A percentile compares a stretch with the other conserved stretches of the same genome.
phyloP scores from a whole-genome alignment of 1,284 basidiomycete genomes.

The Trichosporon sp. region DNA sequence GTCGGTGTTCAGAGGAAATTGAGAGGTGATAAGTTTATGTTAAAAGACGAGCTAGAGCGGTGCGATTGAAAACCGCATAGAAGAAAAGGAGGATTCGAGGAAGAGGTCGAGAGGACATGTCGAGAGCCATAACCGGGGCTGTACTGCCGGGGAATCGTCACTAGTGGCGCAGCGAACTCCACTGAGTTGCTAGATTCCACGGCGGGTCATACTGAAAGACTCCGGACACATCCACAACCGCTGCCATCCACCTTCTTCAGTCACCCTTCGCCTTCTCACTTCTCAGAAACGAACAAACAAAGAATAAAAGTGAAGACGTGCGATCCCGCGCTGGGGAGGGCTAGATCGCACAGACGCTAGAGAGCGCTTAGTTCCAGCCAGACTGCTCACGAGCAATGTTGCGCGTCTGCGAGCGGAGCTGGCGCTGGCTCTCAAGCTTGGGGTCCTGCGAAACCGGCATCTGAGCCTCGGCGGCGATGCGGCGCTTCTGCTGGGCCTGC shows the following conservation, averaged over 20 bases:
- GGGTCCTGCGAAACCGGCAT: slow-evolving; percentile 14
- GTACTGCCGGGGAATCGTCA: slow-evolving; percentile 14
- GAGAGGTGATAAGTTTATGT: background rate
- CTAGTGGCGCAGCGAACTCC: slow-evolving; percentile 21
- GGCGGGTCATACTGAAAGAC: slow-evolving; percentile 19
- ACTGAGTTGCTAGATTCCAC: slow-evolving; percentile 15
- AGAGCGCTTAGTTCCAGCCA: slow-evolving; percentile 15
- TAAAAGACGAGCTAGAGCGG: slow-evolving; percentile 1
- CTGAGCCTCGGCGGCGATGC: slow-evolving; percentile 11
- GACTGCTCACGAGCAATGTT: slow-evolving; percentile 29
- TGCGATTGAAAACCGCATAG: slow-evolving; percentile 5
- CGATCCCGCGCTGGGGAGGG: background rate
- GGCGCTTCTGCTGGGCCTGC: slow-evolving; percentile 18
- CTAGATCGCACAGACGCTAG: background rate
- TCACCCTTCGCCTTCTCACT: slow-evolving; percentile 6
- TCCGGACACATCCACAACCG: slow-evolving; percentile 23
- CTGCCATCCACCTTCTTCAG: slow-evolving; percentile 19
- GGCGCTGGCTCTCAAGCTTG: slow-evolving; percentile 34
- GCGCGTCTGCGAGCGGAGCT: slow-evolving; percentile 43
- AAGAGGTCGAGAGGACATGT: slow-evolving; percentile 1
- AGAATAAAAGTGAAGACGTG: background rate
- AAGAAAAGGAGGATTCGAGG: background rate
- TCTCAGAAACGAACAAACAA: background rate
- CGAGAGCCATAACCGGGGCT: slow-evolving; percentile 16
- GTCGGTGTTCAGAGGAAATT: background rate